Conservation (phyloP, 2,329 filamentous ascomycete species). For the Sporothrix pallida region DNA sequence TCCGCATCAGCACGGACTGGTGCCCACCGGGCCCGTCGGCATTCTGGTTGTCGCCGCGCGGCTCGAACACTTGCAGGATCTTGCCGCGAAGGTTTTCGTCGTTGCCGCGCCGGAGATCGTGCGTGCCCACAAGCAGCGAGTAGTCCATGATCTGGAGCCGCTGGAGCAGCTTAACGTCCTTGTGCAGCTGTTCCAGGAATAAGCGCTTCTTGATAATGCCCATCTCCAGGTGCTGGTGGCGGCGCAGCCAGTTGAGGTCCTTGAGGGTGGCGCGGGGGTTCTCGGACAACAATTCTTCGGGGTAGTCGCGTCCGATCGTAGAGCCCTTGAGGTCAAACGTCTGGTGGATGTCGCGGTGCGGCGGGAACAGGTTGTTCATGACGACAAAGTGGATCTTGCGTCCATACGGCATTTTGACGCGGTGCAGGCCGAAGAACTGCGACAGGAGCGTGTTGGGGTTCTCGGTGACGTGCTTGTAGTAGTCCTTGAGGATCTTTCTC, state of each 20-base stretch:
- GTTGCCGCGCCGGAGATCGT: conserved; percentile 88
- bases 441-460: conserved; percentile 97
- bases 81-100: conserved; percentile 91
- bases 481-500: conserved; percentile 83
- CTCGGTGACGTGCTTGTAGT: conserved; percentile 88
- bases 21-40: conserved; percentile 50
- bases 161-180: conserved; percentile 85
- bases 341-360: conserved; percentile 94
- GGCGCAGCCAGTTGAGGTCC: conserved; percentile 93
- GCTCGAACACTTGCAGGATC: conserved; percentile 92
- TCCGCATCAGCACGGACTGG: conserved; percentile 75
- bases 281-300: conserved; percentile 81
- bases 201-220: conserved; percentile 85
- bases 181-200: conserved; percentile 87
- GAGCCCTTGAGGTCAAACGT: conserved; percentile 98
- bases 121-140: conserved; percentile 90
- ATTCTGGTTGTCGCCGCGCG: conserved; percentile 68
- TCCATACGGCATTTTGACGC: conserved; percentile 97
- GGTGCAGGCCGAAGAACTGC: conserved; percentile 95
- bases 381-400: conserved; percentile 99
- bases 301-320: conserved; percentile 89
- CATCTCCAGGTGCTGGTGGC: conserved; percentile 84
- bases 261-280: conserved; percentile 95
- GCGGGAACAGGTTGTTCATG: conserved; percentile 99
- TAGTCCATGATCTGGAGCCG: conserved; percentile 98